These are phyloP conservation scores for Podaxis carcinomalis DNA, from an alignment of 768 basidiomycete genomes.

Conservation along the genomic window DNA sequence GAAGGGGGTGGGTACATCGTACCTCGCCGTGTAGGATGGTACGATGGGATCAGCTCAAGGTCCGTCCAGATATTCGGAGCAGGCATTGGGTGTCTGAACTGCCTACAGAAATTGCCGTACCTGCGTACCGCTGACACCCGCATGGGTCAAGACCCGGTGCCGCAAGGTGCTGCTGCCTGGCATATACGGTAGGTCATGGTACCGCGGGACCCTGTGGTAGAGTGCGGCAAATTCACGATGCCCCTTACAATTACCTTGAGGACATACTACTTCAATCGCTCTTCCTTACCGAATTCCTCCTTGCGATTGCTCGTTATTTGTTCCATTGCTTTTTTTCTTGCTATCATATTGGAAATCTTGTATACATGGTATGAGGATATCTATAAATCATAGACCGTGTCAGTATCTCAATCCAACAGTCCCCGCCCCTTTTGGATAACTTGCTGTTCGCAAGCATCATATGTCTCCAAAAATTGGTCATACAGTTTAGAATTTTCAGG, in stretches of 20 bases:
- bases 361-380: neutral
- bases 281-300: no score
- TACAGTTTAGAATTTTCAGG: slow-evolving; percentile 44
- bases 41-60: neutral
- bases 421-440: slow-evolving; percentile 27
- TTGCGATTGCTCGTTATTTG: neutral
- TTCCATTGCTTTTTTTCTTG: neutral
- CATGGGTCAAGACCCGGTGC: no score
- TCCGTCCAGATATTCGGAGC: neutral
- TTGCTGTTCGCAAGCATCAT: slow-evolving; percentile 52
- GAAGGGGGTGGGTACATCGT: neutral
- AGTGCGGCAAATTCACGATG: no score
- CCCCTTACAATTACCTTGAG: neutral
- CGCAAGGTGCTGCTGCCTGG: no score
- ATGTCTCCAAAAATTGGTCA: slow-evolving; percentile 45
- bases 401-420: neutral
- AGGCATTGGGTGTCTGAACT: no score
- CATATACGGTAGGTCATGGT: no score
- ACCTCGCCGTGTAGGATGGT: neutral
- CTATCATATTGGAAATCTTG: neutral
- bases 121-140: no score
- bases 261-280: no score
- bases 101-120: no score
- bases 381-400: neutral
- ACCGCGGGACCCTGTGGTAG: no score